Base-by-base conservation (phyloP, 208 protist species). In the Leishmania major region DNA sequence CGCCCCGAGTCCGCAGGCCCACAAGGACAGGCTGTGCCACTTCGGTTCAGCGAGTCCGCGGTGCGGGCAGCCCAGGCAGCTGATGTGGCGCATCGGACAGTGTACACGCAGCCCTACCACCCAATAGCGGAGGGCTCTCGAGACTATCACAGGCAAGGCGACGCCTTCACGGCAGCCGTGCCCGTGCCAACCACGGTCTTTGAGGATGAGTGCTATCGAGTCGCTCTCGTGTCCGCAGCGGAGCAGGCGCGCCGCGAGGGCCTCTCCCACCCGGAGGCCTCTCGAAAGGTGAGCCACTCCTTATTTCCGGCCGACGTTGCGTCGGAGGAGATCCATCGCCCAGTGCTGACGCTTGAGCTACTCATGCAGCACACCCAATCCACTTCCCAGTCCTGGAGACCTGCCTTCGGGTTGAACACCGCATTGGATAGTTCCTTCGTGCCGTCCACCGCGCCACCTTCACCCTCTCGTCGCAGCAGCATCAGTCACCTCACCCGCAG, bases 151-250 rank as follows among this genome's bases (percentile, higher is more conserved):
- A 25, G 49, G 45, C 82, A 82, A 62, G 66, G 62, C 28, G 74
- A 75, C 64, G 66, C 59, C 25, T 28, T 40, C n/a, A 69, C 62
- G 28, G 57, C 19, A 1, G 55, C 57, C 7, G 64, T 70, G 8
- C 78, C 83, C 8, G 74, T 49, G 19, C 78, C 83, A 8, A 45
- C 76, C 37, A 80, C 78, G 1, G 83, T 83, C 1, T 86, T 86
- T 55, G 83, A 86, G n/a, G 83, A 86, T 8, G 78, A 86, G 45
- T 80, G 74, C 75, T 86, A 86, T 67, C 78, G 83, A 35, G 75
- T 86, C 22, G 78, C 75, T 8, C 75, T 86, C 25, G 22, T 75
- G 11, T 86, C 83, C 3, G 43, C 47, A 3, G 78, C 45, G 75
- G 83, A 82, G 25, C 28, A 28, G 19, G 40, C 43, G 40, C 57